phyloP scores from a whole-genome alignment of 805 yeast species.

The Candida ovalis region DNA sequence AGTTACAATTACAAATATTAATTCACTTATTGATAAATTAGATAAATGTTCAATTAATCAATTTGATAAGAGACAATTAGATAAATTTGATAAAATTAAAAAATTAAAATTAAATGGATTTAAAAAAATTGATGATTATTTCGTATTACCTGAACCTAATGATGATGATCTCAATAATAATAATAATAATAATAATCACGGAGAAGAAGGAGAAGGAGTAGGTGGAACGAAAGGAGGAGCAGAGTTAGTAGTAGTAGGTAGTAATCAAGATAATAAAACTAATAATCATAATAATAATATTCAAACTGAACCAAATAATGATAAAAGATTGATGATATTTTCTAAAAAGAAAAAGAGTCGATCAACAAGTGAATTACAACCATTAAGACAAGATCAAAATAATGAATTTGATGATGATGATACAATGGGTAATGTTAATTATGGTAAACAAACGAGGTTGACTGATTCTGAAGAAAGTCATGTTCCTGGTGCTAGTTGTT shows the following conservation, averaged over 20 bases:
- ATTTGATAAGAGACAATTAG: neutral
- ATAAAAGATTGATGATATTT: too few species aligned
- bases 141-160: neutral
- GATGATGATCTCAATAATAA: neutral
- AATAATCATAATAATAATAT: too few species aligned
- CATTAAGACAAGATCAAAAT: neutral
- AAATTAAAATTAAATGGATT: neutral
- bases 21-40: neutral
- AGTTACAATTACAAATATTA: constrained; percentile 3
- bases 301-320: too few species aligned
- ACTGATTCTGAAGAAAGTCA: neutral
- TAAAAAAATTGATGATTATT: neutral
- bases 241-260: too few species aligned
- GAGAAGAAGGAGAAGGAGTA: neutral
- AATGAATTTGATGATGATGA: neutral
- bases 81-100: neutral
- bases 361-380: too few species aligned
- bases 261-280: too few species aligned
- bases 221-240: too few species aligned
- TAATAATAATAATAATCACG: neutral
- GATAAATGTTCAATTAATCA: neutral
- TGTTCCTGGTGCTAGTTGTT: neutral
- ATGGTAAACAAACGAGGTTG: neutral
- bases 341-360: too few species aligned
- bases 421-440: neutral